Conservation (phyloP, 192 early-diverging fungal genomes). For the Coemansia sp. region DNA sequence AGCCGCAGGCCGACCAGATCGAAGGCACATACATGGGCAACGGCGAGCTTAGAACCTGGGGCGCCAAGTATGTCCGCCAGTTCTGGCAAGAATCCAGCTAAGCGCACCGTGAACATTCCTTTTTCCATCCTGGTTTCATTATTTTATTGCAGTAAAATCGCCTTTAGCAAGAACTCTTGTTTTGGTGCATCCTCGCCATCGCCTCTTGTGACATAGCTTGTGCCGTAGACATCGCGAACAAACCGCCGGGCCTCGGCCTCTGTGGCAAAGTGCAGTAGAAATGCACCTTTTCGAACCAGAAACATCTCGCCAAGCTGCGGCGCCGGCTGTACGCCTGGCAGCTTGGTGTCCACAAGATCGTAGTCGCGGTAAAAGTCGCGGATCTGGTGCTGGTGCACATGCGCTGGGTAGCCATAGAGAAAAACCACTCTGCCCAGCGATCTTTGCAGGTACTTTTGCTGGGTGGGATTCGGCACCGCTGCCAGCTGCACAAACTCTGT, state of each 20-base stretch:
- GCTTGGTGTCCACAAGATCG: constrained; percentile 34
- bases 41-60: constrained; percentile 43
- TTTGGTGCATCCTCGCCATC: not conserved
- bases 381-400: constrained; percentile 30
- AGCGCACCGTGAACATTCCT: not conserved
- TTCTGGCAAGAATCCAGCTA: constrained; percentile 32
- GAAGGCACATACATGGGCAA: constrained; percentile 52
- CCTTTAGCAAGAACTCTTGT: constrained; percentile 12
- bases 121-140: not conserved
- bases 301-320: constrained; percentile 35
- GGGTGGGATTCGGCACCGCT: constrained; percentile 20
- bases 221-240: constrained; percentile 35
- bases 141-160: constrained; percentile 23
- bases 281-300: constrained; percentile 31
- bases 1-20: constrained; percentile 28
- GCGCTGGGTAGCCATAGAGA: constrained; percentile 40
- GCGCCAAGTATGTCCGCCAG: constrained; percentile 45
- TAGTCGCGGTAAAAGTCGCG: constrained; percentile 34
- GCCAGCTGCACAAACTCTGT: constrained; percentile 23
- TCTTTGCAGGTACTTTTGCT: constrained; percentile 23
- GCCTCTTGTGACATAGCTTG: constrained; percentile 12
- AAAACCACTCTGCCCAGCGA: constrained; percentile 33
- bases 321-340: constrained; percentile 43
- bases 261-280: constrained; percentile 38
- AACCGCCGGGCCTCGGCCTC: constrained; percentile 37